phyloP scores from a whole-genome alignment of 352 stramenopile species.

The Aphanomyces cochlioides region DNA sequence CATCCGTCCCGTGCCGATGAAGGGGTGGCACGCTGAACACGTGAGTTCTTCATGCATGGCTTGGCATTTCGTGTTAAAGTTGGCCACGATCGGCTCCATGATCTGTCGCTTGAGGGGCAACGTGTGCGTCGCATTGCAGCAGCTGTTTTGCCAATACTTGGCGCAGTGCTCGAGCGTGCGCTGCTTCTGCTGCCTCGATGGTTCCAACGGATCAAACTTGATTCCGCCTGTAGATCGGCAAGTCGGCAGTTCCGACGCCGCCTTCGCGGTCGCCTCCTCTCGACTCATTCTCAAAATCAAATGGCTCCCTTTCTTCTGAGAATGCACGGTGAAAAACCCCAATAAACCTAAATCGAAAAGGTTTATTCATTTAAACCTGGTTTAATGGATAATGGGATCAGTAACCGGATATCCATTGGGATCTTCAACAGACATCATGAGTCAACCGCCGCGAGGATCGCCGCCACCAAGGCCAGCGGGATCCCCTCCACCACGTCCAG shows the following conservation, averaged over 20 bases:
- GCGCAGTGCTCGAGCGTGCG: slow-evolving; percentile 61
- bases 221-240: slow-evolving; percentile 20
- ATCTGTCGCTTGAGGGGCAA: slow-evolving; percentile 58
- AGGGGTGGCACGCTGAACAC: slow-evolving; percentile 75
- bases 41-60: slow-evolving; percentile 67
- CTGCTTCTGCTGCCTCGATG: slow-evolving; percentile 18
- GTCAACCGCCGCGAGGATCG: slow-evolving; percentile 29
- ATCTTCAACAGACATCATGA: slow-evolving; percentile 19
- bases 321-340: slow-evolving; percentile 1
- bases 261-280: background rate
- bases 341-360: background rate
- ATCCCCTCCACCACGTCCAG: slow-evolving; percentile 13
- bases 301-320: slow-evolving; percentile 11
- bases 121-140: slow-evolving; percentile 70
- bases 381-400: background rate
- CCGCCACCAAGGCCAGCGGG: slow-evolving; percentile 27
- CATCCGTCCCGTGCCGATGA: slow-evolving; percentile 71
- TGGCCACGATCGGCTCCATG: slow-evolving; percentile 66
- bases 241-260: background rate
- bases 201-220: slow-evolving; percentile 27
- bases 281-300: slow-evolving; percentile 21
- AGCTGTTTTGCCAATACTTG: slow-evolving; percentile 79
- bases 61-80: slow-evolving; percentile 69
- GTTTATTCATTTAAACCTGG: background rate
- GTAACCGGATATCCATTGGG: background rate